Conservation (phyloP, 441 rosid genomes). For the Eutrema salsugineum region DNA sequence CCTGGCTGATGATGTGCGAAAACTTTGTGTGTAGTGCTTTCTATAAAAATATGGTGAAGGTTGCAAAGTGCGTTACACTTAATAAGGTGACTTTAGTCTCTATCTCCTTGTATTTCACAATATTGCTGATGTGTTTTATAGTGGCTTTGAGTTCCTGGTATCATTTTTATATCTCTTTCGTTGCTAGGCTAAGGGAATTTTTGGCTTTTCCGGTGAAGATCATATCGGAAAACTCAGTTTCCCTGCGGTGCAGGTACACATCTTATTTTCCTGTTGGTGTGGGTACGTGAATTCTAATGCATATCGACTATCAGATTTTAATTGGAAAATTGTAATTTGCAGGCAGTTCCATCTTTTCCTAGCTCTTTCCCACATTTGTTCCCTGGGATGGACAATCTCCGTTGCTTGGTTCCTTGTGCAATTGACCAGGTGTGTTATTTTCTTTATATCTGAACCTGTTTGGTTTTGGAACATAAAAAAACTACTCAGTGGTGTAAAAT, state of each 20-base stretch:
- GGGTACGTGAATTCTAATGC: not conserved
- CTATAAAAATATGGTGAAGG: conserved; percentile 78
- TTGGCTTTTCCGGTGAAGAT: conserved; percentile 94
- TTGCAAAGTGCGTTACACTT: conserved; percentile 73
- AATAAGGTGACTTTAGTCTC: conserved; percentile 51
- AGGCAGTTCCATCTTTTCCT: conserved; percentile 95
- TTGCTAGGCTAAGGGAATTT: conserved; percentile 72
- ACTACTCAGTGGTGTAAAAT: not conserved
- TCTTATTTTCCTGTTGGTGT: not conserved
- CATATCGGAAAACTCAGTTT: conserved; percentile 88
- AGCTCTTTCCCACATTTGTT: conserved; percentile 87
- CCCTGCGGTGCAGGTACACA: conserved; percentile 82
- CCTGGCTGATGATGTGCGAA: not conserved
- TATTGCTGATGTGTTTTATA: not conserved
- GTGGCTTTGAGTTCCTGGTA: not conserved
- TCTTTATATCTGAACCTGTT: no score
- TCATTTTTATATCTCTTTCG: not conserved
- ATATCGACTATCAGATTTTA: not conserved
- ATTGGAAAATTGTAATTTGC: conserved; percentile 20
- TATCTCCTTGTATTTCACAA: not conserved
- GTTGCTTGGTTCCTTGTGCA: conserved; percentile 94
- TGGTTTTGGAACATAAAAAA: no score
- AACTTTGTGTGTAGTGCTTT: conserved; percentile 52
- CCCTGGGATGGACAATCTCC: conserved; percentile 60
- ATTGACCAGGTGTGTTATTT: conserved; percentile 69